phyloP scores from a whole-genome alignment of 495 filamentous ascomycete species.

The Aspergillus hancockii region DNA sequence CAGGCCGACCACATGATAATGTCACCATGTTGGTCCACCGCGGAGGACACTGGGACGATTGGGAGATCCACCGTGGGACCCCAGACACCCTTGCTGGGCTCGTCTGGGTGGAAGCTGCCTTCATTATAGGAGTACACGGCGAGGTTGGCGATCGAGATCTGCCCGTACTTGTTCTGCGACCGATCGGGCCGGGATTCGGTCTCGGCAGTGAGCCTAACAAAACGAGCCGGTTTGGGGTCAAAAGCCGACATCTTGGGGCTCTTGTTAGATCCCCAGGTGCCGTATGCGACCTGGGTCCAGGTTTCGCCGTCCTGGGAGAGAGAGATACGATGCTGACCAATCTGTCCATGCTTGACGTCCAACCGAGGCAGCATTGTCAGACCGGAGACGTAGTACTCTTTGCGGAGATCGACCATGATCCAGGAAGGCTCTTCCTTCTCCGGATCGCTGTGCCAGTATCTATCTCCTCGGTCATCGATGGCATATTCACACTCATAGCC shows the following conservation, averaged over 20 bases:
- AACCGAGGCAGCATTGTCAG: conserved; percentile 30
- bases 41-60: conserved; percentile 46
- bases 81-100: conserved; percentile 36
- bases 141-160: conserved; percentile 36
- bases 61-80: conserved; percentile 52
- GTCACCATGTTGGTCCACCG: conserved; percentile 37
- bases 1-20: conserved; percentile 49
- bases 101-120: background rate
- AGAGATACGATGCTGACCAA: conserved; percentile 41
- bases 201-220: conserved; percentile 40
- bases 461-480: background rate
- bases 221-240: conserved; percentile 37
- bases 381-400: conserved; percentile 18
- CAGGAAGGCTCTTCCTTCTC: background rate
- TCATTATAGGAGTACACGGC: conserved; percentile 25
- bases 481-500: background rate
- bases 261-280: conserved; percentile 43
- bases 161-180: conserved; percentile 21
- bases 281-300: conserved; percentile 43
- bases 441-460: conserved; percentile 4
- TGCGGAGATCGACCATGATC: background rate
- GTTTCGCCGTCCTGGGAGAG: conserved; percentile 39
- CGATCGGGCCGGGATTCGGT: conserved; percentile 5
- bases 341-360: conserved; percentile 31
- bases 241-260: conserved; percentile 43